These are phyloP conservation scores for Paecilomyces dactylethromorphus DNA, from an alignment of 2,329 filamentous ascomycete genomes.

Conservation along the genomic window DNA sequence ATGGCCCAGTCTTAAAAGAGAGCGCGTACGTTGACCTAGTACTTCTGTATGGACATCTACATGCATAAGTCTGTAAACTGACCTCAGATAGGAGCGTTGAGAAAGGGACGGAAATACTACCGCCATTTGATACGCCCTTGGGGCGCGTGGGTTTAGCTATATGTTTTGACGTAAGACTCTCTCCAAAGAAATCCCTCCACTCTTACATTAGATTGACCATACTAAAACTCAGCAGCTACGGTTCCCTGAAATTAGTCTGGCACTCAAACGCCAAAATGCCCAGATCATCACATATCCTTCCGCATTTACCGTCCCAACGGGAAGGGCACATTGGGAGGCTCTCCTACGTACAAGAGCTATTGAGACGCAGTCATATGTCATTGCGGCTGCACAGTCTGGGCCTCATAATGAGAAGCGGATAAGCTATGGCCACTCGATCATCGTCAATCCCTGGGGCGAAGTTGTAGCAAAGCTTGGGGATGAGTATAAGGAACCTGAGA, in stretches of 20 bases:
- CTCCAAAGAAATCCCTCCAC: not conserved
- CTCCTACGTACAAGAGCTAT: slow-evolving; percentile 75
- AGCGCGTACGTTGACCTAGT: slow-evolving; percentile 39
- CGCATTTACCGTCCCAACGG: slow-evolving; percentile 83
- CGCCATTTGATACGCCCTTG: slow-evolving; percentile 66
- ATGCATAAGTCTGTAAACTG: not conserved
- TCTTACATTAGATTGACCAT: not conserved
- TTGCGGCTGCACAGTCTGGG: slow-evolving; percentile 80
- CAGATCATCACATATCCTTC: slow-evolving; percentile 81
- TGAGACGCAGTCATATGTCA: slow-evolving; percentile 79
- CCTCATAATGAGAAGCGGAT: slow-evolving; percentile 66
- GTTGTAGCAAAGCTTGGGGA: slow-evolving; percentile 59
- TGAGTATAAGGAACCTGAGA: slow-evolving; percentile 38
- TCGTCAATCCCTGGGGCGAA: slow-evolving; percentile 80
- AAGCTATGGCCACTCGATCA: slow-evolving; percentile 81
- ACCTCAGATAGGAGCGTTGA: slow-evolving; percentile 52
- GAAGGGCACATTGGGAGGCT: slow-evolving; percentile 76
- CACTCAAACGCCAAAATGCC: slow-evolving; percentile 59
- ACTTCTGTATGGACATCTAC: not conserved
- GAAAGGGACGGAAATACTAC: slow-evolving; percentile 55
- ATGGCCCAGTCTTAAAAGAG: slow-evolving; percentile 55
- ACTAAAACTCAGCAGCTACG: slow-evolving; percentile 46
- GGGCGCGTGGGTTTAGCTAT: slow-evolving; percentile 75
- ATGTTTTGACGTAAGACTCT: slow-evolving; percentile 66
- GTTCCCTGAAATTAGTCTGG: slow-evolving; percentile 68